Percentiles rank a stretch among this genome's conserved stretches.
These are phyloP conservation scores for Penicillium egyptiacum DNA, from an alignment of 495 filamentous ascomycete species.

Conservation along the genomic window DNA sequence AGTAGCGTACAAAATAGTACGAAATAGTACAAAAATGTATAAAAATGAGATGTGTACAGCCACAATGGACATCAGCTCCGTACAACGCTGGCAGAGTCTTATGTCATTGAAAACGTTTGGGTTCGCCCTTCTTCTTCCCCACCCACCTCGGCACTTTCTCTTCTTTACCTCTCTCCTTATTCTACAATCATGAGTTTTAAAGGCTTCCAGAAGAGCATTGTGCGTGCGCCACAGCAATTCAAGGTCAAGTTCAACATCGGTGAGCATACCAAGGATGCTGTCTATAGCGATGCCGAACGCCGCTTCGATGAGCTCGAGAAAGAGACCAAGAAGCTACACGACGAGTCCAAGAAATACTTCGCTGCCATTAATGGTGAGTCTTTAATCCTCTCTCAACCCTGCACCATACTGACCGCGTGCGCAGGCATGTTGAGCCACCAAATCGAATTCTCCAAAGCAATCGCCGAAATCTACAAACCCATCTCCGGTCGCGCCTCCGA, in stretches of 20 bases:
- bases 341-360: conserved; percentile 92
- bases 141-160: conserved; percentile 19
- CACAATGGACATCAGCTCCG: conserved; percentile 18
- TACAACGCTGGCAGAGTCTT: conserved; percentile 22
- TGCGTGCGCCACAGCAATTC: conserved; percentile 85
- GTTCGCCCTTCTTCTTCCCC: conserved; percentile 3
- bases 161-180: conserved; percentile 12
- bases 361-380: conserved; percentile 83
- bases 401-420: conserved; percentile 17
- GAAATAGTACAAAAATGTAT: background rate
- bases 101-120: conserved; percentile 36
- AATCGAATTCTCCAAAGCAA: conserved; percentile 96
- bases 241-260: conserved; percentile 90
- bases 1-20: background rate
- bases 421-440: conserved; percentile 92
- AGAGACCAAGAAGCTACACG: conserved; percentile 95
- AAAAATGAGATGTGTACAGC: conserved; percentile 19
- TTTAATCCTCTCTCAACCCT: background rate
- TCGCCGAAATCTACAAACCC: conserved; percentile 95
- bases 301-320: conserved; percentile 91
- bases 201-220: conserved; percentile 87
- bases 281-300: conserved; percentile 92
- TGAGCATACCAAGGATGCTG: conserved; percentile 88
- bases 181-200: conserved; percentile 81
- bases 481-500: conserved; percentile 96